These are phyloP conservation scores for Tolypocladium sp. DNA, from an alignment of 2,329 filamentous ascomycete species.

Conservation along the genomic window DNA sequence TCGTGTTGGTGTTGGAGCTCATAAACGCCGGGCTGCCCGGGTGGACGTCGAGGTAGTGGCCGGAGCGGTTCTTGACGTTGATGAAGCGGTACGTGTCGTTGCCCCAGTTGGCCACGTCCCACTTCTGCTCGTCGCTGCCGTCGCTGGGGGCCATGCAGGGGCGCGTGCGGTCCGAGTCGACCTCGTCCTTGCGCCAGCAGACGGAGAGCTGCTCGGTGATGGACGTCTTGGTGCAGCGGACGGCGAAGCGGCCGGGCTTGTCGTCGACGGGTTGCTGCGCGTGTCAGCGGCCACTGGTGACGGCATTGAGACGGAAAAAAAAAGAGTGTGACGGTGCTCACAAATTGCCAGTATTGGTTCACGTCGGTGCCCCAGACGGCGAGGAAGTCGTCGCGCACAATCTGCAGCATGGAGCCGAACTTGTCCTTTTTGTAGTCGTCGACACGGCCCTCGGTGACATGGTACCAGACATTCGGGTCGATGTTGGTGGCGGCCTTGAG, in stretches of 20 bases:
- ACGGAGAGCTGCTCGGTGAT: slow-evolving; percentile 19
- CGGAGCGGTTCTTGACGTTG: slow-evolving; percentile 21
- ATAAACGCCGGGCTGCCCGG: slow-evolving; percentile 20
- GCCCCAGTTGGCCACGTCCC: slow-evolving; percentile 21
- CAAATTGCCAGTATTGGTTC: background rate
- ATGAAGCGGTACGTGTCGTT: slow-evolving; percentile 17
- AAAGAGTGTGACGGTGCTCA: background rate
- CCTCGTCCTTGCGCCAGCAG: slow-evolving; percentile 15
- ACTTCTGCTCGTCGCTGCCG: slow-evolving; percentile 19
- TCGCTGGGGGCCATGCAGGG: slow-evolving; percentile 17
- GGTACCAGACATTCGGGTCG: slow-evolving; percentile 25
- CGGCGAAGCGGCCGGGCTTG: slow-evolving; percentile 18
- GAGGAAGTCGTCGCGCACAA: background rate
- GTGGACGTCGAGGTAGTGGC: slow-evolving; percentile 22
- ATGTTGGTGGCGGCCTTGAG: slow-evolving; percentile 14
- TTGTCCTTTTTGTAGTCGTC: slow-evolving; percentile 12
- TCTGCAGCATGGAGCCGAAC: slow-evolving; percentile 14
- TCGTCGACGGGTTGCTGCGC: slow-evolving; percentile 15
- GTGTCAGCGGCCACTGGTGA: too few relatives aligned
- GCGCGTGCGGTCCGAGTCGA: slow-evolving; percentile 14
- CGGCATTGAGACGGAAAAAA: too few relatives aligned
- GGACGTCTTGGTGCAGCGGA: slow-evolving; percentile 18
- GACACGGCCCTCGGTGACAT: slow-evolving; percentile 24
- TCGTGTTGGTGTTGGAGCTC: slow-evolving; percentile 14
- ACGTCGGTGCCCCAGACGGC: background rate